Evolutionary conservation across 2,329 filamentous ascomycete genomes (phyloP).

Genomic region (Xylaria sp.): DNA sequence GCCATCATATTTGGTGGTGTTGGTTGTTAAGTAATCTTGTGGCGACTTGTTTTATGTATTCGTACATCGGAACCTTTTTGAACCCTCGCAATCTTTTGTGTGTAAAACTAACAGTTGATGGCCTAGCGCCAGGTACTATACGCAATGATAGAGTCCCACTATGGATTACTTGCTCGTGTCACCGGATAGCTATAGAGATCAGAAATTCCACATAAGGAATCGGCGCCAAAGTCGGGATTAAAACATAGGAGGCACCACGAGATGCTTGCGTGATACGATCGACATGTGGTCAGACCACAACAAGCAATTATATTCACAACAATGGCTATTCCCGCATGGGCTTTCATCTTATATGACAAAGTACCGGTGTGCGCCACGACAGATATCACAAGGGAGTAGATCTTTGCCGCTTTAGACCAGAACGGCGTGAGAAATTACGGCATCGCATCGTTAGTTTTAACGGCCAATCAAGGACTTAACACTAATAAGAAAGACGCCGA

Average conservation of each 20-base stretch:
- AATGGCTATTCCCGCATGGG: not conserved
- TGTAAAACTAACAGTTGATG: not conserved
- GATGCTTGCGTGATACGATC: conserved; percentile 8
- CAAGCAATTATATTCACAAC: not conserved
- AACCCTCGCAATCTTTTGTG: not conserved
- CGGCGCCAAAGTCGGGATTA: not conserved
- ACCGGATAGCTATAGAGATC: not conserved
- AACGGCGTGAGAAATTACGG: conserved; percentile 5
- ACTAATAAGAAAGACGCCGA: not conserved
- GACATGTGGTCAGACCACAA: conserved; percentile 3
- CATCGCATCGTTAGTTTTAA: not conserved
- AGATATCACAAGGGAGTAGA: conserved; percentile 4
- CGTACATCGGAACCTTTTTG: not conserved
- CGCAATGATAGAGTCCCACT: not conserved
- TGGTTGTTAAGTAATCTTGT: not conserved
- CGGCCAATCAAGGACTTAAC: not conserved
- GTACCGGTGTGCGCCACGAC: not conserved
- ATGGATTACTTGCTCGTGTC: not conserved
- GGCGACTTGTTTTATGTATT: not conserved
- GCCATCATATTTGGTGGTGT: not conserved
- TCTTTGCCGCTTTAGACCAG: conserved; percentile 5
- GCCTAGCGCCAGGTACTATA: not conserved
- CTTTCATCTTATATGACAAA: not conserved
- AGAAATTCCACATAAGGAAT: too few species aligned
- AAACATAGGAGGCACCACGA: not conserved